Evolutionary conservation across 139 green algal genomes (phyloP).

Genomic region (Pleodorina starrii): DNA sequence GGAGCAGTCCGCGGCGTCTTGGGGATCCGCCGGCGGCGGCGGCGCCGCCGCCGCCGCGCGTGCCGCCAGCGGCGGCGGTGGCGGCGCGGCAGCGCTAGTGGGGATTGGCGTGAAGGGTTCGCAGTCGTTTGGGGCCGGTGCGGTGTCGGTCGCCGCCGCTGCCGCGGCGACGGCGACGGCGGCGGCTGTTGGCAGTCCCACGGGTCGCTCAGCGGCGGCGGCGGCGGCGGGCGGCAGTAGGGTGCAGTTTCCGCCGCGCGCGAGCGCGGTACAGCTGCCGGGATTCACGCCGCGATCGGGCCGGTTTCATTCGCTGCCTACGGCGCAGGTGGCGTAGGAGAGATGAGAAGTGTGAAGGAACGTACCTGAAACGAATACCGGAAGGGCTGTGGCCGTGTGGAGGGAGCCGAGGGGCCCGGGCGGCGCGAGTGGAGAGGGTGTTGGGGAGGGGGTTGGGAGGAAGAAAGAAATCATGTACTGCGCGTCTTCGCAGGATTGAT

Average conservation of each 20-base stretch:
- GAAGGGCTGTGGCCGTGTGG: too few relatives aligned
- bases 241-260: not conserved
- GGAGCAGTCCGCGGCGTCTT: not conserved
- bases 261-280: not conserved
- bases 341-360: too few relatives aligned
- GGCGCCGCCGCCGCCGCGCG: not conserved
- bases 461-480: too few relatives aligned
- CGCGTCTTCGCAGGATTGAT: too few relatives aligned
- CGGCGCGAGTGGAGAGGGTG: too few relatives aligned
- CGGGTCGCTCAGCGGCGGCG: not conserved
- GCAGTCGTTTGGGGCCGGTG: too few relatives aligned
- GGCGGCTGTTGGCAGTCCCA: not conserved
- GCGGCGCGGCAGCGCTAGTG: not conserved
- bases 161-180: not conserved
- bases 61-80: too few relatives aligned
- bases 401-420: too few relatives aligned
- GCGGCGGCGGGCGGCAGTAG: not conserved
- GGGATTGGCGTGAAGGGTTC: not conserved
- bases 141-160: not conserved
- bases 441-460: too few relatives aligned
- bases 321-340: not conserved
- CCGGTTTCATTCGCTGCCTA: not conserved
- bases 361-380: too few relatives aligned
- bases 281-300: not conserved
- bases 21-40: not conserved